Conservation (phyloP, 768 basidiomycete species). For the Pleurotus platypus region DNA sequence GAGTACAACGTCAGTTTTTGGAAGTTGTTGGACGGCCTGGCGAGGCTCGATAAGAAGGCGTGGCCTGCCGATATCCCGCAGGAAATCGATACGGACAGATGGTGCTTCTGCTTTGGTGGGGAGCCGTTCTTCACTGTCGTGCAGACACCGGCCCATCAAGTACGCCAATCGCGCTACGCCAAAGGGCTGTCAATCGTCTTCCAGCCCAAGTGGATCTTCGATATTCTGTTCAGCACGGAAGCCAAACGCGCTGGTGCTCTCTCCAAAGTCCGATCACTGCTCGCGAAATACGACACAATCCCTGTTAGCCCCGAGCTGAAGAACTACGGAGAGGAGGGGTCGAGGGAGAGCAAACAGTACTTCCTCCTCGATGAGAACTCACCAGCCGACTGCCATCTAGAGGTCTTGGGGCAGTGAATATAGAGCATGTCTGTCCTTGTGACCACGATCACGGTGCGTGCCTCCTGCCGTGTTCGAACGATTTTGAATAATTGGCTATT, state of each 20-base stretch:
- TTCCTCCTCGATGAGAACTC: constrained; percentile 17
- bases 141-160: constrained; percentile 16
- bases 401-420: constrained; percentile 8
- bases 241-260: constrained; percentile 16
- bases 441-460: constrained; percentile 1
- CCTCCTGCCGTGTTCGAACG: not conserved
- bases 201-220: constrained; percentile 22
- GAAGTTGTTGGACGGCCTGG: constrained; percentile 17
- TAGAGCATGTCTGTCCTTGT: too few relatives aligned
- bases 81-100: constrained; percentile 14
- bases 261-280: constrained; percentile 15
- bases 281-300: constrained; percentile 18
- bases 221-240: constrained; percentile 17
- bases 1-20: constrained; percentile 17
- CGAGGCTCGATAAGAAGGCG: constrained; percentile 14
- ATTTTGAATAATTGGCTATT: not conserved
- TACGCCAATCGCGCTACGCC: constrained; percentile 15
- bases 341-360: constrained; percentile 17
- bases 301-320: constrained; percentile 18
- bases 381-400: constrained; percentile 13
- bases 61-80: constrained; percentile 15
- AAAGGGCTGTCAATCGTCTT: constrained; percentile 19
- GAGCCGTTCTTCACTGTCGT: constrained; percentile 19
- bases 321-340: constrained; percentile 18
- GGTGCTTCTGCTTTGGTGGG: constrained; percentile 20